Percentiles rank a stretch among this genome's conserved stretches.
These are phyloP conservation scores for Didymosphaeria variabile DNA, from an alignment of 2,329 filamentous ascomycete species.

Conservation along the genomic window DNA sequence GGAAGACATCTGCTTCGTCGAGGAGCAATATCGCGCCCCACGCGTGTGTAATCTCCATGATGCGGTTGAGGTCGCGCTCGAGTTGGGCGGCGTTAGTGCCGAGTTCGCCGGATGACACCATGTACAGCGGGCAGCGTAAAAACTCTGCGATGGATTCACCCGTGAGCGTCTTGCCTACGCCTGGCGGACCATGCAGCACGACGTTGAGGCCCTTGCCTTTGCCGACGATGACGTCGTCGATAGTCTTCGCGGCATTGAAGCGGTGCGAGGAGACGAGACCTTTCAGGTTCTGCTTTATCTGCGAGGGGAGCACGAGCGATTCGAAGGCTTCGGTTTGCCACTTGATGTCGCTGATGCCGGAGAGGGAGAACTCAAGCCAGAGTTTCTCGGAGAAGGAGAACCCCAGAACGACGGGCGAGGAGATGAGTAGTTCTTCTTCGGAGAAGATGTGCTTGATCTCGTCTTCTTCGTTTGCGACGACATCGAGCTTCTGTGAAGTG, in stretches of 20 bases:
- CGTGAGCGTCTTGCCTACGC: constrained; percentile 88
- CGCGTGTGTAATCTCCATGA: constrained; percentile 83
- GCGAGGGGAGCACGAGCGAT: constrained; percentile 75
- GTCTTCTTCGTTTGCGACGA: constrained; percentile 42
- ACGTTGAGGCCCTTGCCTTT: constrained; percentile 87
- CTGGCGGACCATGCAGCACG: constrained; percentile 80
- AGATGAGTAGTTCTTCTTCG: constrained; percentile 84
- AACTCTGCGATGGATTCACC: constrained; percentile 87
- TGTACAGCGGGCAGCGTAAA: constrained; percentile 82
- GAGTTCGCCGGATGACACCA: constrained; percentile 82
- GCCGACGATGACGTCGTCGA: constrained; percentile 76
- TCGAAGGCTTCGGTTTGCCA: constrained; percentile 88
- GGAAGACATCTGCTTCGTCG: constrained; percentile 71
- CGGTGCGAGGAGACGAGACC: constrained; percentile 86
- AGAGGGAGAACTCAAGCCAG: constrained; percentile 89
- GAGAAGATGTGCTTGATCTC: constrained; percentile 66
- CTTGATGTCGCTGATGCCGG: constrained; percentile 78
- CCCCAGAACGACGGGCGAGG: constrained; percentile 84
- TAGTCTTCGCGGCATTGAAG: constrained; percentile 80
- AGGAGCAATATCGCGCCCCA: constrained; percentile 88
- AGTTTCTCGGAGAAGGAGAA: constrained; percentile 89
- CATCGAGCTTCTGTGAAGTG: constrained; percentile 66
- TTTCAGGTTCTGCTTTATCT: constrained; percentile 73
- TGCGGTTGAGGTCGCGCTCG: constrained; percentile 80
- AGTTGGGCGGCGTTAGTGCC: constrained; percentile 76